Conservation (phyloP, 331 rosid genomes). For the Quercus phellos region DNA sequence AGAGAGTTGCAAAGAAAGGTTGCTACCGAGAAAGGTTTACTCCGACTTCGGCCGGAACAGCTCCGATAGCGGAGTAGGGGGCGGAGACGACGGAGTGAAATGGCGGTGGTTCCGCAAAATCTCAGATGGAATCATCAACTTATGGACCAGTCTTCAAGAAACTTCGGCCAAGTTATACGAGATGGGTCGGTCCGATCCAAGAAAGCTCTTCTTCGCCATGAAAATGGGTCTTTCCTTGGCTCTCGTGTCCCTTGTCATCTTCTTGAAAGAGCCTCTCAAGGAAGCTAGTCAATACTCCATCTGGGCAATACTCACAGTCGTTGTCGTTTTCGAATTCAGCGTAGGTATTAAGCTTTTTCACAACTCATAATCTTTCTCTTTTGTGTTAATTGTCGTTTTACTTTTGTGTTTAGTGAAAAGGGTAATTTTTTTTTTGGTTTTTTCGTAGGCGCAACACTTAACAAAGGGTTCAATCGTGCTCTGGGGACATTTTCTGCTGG, state of each 20-base stretch:
- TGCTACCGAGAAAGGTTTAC: slow-evolving; percentile 31
- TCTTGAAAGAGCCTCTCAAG: slow-evolving; percentile 38
- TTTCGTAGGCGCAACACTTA: slow-evolving; percentile 60
- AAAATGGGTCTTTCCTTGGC: slow-evolving; percentile 58
- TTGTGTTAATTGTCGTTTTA: neutral
- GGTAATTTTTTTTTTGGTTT: neutral
- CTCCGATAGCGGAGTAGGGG: slow-evolving; percentile 2
- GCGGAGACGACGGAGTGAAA: slow-evolving; percentile 12
- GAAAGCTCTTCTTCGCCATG: slow-evolving; percentile 45
- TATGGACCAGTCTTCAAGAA: slow-evolving; percentile 1
- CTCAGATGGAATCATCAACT: slow-evolving; percentile 26
- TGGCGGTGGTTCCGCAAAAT: slow-evolving; percentile 16
- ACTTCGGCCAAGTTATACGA: slow-evolving; percentile 18
- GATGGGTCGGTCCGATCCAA: slow-evolving; percentile 62
- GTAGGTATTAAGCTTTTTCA: slow-evolving; percentile 37
- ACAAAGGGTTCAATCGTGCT: slow-evolving; percentile 75
- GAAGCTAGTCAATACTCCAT: slow-evolving; percentile 44
- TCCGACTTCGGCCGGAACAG: slow-evolving; percentile 26
- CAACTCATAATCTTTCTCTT: neutral
- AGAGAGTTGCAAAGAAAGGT: slow-evolving; percentile 48
- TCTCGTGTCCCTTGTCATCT: slow-evolving; percentile 47
- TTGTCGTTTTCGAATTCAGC: slow-evolving; percentile 80
- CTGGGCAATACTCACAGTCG: slow-evolving; percentile 77
- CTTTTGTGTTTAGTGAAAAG: neutral
- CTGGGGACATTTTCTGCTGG: slow-evolving; percentile 77